Percentiles rank a stretch among this genome's conserved stretches.
Conservation (phyloP, 2,329 filamentous ascomycete species). For the Aspergillus chevalieri region DNA sequence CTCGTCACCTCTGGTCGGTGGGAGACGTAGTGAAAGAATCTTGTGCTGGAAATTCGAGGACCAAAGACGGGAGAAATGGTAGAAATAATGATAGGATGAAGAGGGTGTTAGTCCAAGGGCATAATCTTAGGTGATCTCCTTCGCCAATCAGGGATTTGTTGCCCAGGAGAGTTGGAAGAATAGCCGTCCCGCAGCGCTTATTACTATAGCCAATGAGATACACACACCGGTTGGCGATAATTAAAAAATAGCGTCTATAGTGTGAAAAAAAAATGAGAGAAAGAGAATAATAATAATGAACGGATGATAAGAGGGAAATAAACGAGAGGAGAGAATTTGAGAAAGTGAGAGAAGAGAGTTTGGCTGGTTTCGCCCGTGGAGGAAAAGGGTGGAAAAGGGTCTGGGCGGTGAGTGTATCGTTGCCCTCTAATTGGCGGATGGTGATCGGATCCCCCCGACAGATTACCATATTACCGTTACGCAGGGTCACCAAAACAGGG, state of each 20-base stretch:
- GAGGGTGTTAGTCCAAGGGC: background rate
- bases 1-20: constrained; percentile 6
- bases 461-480: background rate
- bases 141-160: background rate
- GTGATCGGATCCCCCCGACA: background rate
- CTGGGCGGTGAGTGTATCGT: background rate
- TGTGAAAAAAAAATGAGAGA: background rate
- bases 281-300: background rate
- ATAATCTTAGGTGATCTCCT: background rate
- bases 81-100: background rate
- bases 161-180: background rate
- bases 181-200: constrained; percentile 2
- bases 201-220: background rate
- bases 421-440: background rate
- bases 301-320: background rate
- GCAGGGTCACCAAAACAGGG: background rate
- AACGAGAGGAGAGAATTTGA: background rate
- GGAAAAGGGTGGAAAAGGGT: background rate
- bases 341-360: background rate
- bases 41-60: background rate
- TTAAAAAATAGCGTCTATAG: background rate
- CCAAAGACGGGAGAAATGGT: background rate
- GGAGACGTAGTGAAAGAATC: background rate
- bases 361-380: background rate
- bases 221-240: background rate